Evolutionary conservation across 345 rosid genomes (phyloP).

Genomic region (Eucalyptus pumila): DNA sequence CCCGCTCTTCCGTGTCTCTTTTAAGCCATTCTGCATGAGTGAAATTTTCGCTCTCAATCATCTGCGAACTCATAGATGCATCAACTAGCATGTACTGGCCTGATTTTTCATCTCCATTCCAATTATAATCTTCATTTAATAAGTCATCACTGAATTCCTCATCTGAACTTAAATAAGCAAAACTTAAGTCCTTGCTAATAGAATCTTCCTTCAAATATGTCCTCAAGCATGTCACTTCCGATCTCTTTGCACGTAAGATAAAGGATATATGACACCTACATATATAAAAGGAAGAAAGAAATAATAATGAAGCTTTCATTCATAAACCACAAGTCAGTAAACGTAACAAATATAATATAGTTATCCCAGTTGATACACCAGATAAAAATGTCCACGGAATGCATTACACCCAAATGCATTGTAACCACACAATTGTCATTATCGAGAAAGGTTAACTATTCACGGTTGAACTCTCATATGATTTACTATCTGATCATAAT

Average conservation of each 20-base stretch:
- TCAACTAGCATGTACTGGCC: background rate
- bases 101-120: background rate
- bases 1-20: conserved; percentile 20
- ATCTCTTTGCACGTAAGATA: background rate
- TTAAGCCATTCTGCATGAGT: conserved; percentile 19
- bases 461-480: background rate
- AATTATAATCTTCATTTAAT: conserved; percentile 11
- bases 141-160: conserved; percentile 30
- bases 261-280: conserved; percentile 1
- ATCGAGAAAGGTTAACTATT: background rate
- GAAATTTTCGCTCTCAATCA: conserved; percentile 19
- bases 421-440: background rate
- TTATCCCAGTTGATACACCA: background rate
- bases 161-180: conserved; percentile 57
- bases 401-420: background rate
- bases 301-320: background rate
- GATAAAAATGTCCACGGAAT: background rate
- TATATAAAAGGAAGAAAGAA: background rate
- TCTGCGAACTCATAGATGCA: conserved; percentile 6
- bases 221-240: background rate
- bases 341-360: background rate
- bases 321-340: background rate
- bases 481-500: background rate
- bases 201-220: conserved; percentile 16
- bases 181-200: conserved; percentile 53